Conservation (phyloP, 2,329 filamentous ascomycete genomes). For the Colletotrichum viniferum region DNA sequence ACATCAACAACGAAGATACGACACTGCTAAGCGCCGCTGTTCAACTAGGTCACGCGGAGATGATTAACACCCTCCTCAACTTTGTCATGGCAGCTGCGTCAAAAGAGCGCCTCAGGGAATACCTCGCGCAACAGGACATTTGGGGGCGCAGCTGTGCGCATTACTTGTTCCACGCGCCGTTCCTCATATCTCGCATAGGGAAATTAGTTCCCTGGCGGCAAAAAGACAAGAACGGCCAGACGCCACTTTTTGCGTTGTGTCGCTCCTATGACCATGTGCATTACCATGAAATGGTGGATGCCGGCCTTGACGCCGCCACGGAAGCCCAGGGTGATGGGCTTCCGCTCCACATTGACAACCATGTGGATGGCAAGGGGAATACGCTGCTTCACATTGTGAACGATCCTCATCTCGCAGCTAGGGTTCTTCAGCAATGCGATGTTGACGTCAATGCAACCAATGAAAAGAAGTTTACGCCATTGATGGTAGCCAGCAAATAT, state of each 20-base stretch:
- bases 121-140: constrained; percentile 78
- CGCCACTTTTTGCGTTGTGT: constrained; percentile 94
- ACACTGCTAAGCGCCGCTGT: constrained; percentile 90
- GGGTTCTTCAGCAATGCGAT: constrained; percentile 83
- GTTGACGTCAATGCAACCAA: constrained; percentile 96
- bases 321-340: constrained; percentile 76
- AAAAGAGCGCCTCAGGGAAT: constrained; percentile 63
- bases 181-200: constrained; percentile 78
- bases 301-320: constrained; percentile 77
- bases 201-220: constrained; percentile 84
- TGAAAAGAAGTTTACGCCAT: constrained; percentile 89
- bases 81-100: constrained; percentile 66
- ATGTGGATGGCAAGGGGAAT: constrained; percentile 91
- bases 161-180: constrained; percentile 91
- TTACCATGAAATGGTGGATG: constrained; percentile 86
- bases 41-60: constrained; percentile 76
- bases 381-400: constrained; percentile 96
- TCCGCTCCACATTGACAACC: constrained; percentile 88
- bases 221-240: constrained; percentile 95
- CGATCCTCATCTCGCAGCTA: constrained; percentile 75
- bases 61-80: constrained; percentile 77
- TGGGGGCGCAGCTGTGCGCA: constrained; percentile 92
- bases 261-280: constrained; percentile 92
- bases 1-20: constrained; percentile 88
- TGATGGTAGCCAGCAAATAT: constrained; percentile 99